Base-by-base conservation (phyloP, 1,284 basidiomycete species). In the Melampsora abietis-canadensis region DNA sequence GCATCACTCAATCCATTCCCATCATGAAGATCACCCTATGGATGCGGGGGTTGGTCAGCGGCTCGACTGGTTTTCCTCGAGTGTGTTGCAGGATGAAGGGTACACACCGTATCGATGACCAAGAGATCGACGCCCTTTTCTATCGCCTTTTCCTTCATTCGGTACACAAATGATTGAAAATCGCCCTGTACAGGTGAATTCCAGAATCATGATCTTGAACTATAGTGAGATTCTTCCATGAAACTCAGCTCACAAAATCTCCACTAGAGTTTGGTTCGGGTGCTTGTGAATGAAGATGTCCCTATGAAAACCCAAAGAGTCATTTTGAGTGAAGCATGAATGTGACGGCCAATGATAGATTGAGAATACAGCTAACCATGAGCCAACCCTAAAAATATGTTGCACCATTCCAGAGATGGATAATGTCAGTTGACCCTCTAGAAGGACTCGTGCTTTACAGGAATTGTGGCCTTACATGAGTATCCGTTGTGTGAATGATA, bases 401-500 rank as follows among this genome's bases (percentile, higher is more conserved):
- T 6, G 24, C 5, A 24, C 27, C 27, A 54, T n/a, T 10, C 17
- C 27, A n/a, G 19, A 2, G 51, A n/a, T 7, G 10, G 4, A 44
- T 15, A 15, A 15, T 3, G 40, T 44, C 40, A 44, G 40, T 44
- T 67, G 4, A 15, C 46, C 24, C 61, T 10, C 12, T 6, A 19
- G 44, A 70, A 21, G 60, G 59, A 63, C 48, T 59, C 68, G 46
- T 70, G 12, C 30, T 24, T 24, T 64, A 15, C 17, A 72, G 46
- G 14, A 27, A 30, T 51, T 37, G 21, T 27, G 2, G 27, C 37
- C 79, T 77, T 70, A 81, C 90, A 82, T 92, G 91, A 59, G 86
- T 88, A 80, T 92, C 91, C 0, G 91, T 92, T 27, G 90, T 91
- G 80, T 91, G 89, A 66, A 92, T 84, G 78, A 90, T 84, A 78